phyloP scores from a whole-genome alignment of 176 grass and related monocot species.

The Oropetium thomaeum region DNA sequence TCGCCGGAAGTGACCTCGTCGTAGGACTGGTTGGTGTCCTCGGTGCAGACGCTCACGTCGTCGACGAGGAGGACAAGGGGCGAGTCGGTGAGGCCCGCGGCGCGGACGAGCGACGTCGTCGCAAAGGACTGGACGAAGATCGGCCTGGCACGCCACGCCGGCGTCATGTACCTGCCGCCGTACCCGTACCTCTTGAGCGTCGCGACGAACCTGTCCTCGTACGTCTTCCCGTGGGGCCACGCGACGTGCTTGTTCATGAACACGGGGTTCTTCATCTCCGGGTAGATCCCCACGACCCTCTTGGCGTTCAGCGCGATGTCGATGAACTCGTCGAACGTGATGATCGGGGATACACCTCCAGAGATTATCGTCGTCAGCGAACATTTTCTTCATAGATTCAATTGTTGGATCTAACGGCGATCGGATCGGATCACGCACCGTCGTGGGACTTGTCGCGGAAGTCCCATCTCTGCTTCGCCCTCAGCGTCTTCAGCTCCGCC shows the following conservation, averaged over 20 bases:
- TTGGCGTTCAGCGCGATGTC: conserved; percentile 40
- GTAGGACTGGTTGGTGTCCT: conserved; percentile 61
- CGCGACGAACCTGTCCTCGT: conserved; percentile 50
- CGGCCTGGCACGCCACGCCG: conserved; percentile 21
- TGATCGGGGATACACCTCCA: conserved; percentile 49
- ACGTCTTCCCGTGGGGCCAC: conserved; percentile 57
- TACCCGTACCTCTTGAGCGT: conserved; percentile 58
- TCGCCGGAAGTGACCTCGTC: conserved; percentile 50
- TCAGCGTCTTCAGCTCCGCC: conserved; percentile 49
- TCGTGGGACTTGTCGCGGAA: conserved; percentile 48
- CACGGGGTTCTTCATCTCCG: conserved; percentile 59
- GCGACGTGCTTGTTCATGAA: conserved; percentile 51
- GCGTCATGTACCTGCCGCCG: conserved; percentile 42
- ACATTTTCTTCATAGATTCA: background rate
- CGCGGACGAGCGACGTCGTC: conserved; percentile 38
- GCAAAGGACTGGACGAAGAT: conserved; percentile 55
- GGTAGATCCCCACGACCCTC: conserved; percentile 49
- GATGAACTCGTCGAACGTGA: conserved; percentile 65
- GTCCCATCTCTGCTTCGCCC: conserved; percentile 39
- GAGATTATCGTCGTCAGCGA: background rate
- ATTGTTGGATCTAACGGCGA: too few relatives aligned
- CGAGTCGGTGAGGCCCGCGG: conserved; percentile 35
- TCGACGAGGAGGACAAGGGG: conserved; percentile 50
- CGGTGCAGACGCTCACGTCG: conserved; percentile 43
- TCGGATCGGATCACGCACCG: conserved; percentile 18